A percentile compares a stretch with the other conserved stretches of the same genome.
phyloP scores from a whole-genome alignment of 208 protist genomes.

The Acanthamoeba culbertsoni region DNA sequence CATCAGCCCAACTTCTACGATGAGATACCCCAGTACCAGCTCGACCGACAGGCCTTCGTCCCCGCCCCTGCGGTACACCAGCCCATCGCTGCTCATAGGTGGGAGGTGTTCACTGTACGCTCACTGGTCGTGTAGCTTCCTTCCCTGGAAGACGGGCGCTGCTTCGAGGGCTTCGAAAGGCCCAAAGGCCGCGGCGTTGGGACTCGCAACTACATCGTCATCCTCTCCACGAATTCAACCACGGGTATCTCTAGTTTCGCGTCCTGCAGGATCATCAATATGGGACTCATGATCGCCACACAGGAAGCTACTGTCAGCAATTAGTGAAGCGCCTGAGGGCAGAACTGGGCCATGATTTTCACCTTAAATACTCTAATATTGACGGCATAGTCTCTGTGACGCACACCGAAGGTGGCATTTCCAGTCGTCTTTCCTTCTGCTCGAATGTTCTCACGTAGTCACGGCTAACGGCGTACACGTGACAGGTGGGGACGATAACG shows the following conservation, averaged over 20 bases:
- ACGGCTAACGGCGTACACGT: neutral
- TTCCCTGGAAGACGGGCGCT: neutral
- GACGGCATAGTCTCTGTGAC: constrained; percentile 62
- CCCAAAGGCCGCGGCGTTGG: constrained; percentile 46
- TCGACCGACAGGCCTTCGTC: neutral
- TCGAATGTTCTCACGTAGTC: neutral
- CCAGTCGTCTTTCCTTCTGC: neutral
- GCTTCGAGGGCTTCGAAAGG: constrained; percentile 12
- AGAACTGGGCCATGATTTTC: neutral
- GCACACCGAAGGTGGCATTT: constrained; percentile 65
- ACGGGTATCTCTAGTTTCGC: neutral
- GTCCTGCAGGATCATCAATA: neutral
- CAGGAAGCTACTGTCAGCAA: constrained; percentile 13
- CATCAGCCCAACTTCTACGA: constrained; percentile 59
- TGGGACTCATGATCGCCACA: neutral
- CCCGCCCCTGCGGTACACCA: neutral
- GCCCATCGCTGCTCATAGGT: neutral
- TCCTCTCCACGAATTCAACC: constrained; percentile 51
- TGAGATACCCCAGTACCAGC: neutral
- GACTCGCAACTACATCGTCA: constrained; percentile 67
- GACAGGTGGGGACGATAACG: neutral
- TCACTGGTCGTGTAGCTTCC: neutral
- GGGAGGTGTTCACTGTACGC: neutral
- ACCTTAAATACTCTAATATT: constrained; percentile 52
- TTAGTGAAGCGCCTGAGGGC: neutral